Conservation (phyloP, 2,329 filamentous ascomycete genomes). For the Trichoderma guizhouense region DNA sequence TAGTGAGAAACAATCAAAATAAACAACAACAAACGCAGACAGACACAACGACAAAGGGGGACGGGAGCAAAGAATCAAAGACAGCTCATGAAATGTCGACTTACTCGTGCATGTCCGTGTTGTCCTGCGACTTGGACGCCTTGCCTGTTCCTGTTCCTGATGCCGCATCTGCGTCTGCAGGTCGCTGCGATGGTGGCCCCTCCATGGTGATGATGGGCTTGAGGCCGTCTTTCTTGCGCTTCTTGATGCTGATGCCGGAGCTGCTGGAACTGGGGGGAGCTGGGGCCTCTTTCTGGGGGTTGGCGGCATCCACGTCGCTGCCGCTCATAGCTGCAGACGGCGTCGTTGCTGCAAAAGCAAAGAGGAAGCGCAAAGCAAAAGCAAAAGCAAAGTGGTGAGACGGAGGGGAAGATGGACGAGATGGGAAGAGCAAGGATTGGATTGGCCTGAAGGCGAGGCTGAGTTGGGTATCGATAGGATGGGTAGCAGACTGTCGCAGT, state of each 20-base stretch:
- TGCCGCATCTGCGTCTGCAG: conserved; percentile 9
- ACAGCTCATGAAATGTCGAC: not conserved
- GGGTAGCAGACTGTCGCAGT: not conserved
- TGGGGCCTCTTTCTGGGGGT: conserved; percentile 18
- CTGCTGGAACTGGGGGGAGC: conserved; percentile 27
- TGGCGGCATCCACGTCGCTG: conserved; percentile 30
- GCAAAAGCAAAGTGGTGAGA: not conserved
- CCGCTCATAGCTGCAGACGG: conserved; percentile 26
- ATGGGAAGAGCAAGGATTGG: not conserved
- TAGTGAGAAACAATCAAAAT: conserved; percentile 29
- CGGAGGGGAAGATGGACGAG: not conserved
- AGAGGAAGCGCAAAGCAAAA: not conserved
- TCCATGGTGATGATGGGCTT: conserved; percentile 76
- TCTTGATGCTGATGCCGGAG: conserved; percentile 49
- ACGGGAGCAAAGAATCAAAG: not conserved
- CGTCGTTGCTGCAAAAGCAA: not conserved
- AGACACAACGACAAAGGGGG: not conserved
- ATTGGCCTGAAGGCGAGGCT: not conserved
- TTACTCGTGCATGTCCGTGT: not conserved
- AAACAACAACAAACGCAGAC: not conserved
- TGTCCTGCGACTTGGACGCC: not conserved
- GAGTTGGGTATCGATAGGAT: not conserved
- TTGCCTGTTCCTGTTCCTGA: not conserved
- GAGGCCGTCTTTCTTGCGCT: conserved; percentile 70
- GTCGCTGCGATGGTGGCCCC: conserved; percentile 22